phyloP scores from a whole-genome alignment of 1,284 basidiomycete species.

The Ustilago trichophora region DNA sequence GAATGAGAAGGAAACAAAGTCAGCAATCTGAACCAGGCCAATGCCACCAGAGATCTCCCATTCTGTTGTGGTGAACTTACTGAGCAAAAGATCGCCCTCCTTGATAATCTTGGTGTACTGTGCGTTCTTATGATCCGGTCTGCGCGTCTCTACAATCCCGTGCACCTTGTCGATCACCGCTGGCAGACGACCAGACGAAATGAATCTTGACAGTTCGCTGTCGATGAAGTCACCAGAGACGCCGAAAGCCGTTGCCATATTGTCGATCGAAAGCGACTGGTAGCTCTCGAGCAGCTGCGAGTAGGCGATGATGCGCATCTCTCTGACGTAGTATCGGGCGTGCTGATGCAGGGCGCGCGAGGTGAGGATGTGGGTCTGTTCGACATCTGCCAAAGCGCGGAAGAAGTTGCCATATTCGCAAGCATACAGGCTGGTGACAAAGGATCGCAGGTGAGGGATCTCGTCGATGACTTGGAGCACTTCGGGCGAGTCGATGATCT shows the following conservation, averaged over 20 bases:
- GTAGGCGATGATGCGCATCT: constrained; percentile 96
- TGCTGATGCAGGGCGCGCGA: constrained; percentile 87
- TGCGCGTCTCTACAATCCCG: constrained; percentile 92
- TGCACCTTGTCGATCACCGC: constrained; percentile 90
- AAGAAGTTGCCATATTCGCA: constrained; percentile 96
- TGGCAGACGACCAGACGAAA: constrained; percentile 85
- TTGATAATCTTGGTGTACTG: constrained; percentile 90
- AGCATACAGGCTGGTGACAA: constrained; percentile 77
- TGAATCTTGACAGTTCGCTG: constrained; percentile 86
- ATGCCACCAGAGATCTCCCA: too few relatives aligned
- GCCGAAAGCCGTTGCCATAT: constrained; percentile 86
- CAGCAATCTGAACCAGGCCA: neutral
- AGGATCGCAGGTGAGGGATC: constrained; percentile 69
- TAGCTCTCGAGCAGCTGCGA: constrained; percentile 90
- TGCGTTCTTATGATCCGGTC: constrained; percentile 81
- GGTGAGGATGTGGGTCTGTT: constrained; percentile 84
- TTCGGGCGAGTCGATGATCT: constrained; percentile 73
- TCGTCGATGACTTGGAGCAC: constrained; percentile 69
- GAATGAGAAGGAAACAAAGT: neutral
- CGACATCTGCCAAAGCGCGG: constrained; percentile 82
- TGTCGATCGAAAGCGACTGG: constrained; percentile 86
- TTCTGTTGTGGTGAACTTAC: too few relatives aligned
- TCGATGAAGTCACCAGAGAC: constrained; percentile 90
- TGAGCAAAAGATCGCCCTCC: constrained; percentile 87
- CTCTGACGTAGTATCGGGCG: constrained; percentile 88